Conservation (phyloP, 768 basidiomycete genomes). For the Suillus americanus region DNA sequence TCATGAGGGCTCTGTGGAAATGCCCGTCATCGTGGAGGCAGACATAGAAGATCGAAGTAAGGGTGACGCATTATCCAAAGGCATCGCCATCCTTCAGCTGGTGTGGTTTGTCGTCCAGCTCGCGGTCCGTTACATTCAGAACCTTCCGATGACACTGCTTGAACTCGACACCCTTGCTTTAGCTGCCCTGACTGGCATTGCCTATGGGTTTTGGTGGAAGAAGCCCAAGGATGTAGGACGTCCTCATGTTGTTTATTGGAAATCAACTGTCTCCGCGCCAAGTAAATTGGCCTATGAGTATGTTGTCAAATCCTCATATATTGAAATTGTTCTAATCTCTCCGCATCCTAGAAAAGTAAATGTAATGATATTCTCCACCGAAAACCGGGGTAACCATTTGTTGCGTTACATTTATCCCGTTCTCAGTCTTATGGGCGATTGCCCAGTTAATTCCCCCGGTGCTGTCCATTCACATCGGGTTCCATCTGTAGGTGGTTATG, state of each 20-base stretch:
- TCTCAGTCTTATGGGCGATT: too few species aligned
- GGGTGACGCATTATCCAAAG: conserved; percentile 35
- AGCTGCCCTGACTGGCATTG: conserved; percentile 28
- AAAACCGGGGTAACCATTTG: too few species aligned
- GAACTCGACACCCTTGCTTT: conserved; percentile 49
- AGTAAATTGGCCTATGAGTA: background rate
- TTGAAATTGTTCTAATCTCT: background rate
- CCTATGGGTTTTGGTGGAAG: conserved; percentile 38
- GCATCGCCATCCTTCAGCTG: conserved; percentile 34
- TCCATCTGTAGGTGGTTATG: background rate
- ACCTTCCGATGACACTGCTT: conserved; percentile 41
- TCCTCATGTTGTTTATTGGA: conserved; percentile 6
- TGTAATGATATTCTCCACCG: too few species aligned
- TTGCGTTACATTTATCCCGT: too few species aligned
- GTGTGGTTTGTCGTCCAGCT: conserved; percentile 36
- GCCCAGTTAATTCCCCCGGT: background rate
- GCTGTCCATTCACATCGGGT: background rate
- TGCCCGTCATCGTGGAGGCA: conserved; percentile 12
- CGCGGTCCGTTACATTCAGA: conserved; percentile 21
- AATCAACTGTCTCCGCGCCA: background rate
- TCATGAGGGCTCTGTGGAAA: background rate
- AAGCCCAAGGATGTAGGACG: conserved; percentile 37
- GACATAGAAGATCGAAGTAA: background rate
- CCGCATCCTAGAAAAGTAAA: background rate
- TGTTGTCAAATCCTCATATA: background rate